phyloP scores from a whole-genome alignment of 2,329 filamentous ascomycete species.

The Aspergillus luchuensis region DNA sequence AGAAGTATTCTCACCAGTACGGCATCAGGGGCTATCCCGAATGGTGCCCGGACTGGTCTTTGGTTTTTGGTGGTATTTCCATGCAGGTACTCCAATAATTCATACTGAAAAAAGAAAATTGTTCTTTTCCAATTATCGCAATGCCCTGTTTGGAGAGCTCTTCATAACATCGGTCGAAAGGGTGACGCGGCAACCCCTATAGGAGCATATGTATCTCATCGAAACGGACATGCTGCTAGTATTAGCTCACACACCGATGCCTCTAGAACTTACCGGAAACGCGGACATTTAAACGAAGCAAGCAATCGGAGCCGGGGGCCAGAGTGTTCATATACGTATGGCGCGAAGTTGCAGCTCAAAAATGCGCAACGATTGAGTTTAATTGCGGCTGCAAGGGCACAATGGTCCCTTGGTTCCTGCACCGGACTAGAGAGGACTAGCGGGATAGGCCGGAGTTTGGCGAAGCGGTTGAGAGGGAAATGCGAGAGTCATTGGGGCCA shows the following conservation, averaged over 20 bases:
- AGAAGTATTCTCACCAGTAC: neutral
- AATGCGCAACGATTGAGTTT: slow-evolving; percentile 1
- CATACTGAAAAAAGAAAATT: neutral
- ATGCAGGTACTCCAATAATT: neutral
- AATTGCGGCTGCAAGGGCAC: slow-evolving; percentile 3
- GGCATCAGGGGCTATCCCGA: neutral
- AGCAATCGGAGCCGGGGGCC: neutral
- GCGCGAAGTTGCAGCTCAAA: neutral
- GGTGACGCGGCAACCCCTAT: neutral
- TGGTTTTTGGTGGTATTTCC: neutral
- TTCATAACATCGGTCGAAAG: neutral
- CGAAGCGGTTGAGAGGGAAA: too few species aligned
- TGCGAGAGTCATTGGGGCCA: neutral
- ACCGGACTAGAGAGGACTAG: slow-evolving; percentile 1
- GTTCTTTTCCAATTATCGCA: too few species aligned
- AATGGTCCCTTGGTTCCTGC: slow-evolving; percentile 2
- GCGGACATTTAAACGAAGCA: neutral
- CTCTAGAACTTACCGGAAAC: neutral
- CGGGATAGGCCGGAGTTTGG: neutral
- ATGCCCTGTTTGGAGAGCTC: too few species aligned
- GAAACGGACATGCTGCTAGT: neutral
- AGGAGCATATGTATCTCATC: neutral
- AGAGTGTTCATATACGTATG: neutral
- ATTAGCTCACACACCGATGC: neutral
- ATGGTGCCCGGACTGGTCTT: neutral